Percentiles rank a stretch among this genome's conserved stretches.
These are phyloP conservation scores for Chloranthus sessilifolius DNA, from an alignment of 164 flowering plant genomes.

Conservation along the genomic window DNA sequence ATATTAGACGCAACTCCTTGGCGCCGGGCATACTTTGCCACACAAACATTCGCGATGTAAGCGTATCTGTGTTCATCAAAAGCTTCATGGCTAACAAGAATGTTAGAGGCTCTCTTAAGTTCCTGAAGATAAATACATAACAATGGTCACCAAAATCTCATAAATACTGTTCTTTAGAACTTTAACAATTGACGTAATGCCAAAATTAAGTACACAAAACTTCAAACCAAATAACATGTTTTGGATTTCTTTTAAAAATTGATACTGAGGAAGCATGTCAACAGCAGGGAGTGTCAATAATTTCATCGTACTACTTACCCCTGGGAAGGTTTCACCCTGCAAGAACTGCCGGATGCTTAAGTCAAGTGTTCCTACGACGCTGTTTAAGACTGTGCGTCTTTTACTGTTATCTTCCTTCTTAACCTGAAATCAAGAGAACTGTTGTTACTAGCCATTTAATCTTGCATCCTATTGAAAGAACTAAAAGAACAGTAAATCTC, in stretches of 20 bases:
- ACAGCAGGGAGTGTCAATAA: no score
- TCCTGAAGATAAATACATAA: conserved; percentile 30
- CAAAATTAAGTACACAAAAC: no score
- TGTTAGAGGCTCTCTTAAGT: conserved; percentile 23
- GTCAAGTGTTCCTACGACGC: conserved; percentile 64
- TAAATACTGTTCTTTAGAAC: neutral
- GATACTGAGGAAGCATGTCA: no score
- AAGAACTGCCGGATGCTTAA: conserved; percentile 50
- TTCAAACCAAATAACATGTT: no score
- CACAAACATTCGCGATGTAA: conserved; percentile 59
- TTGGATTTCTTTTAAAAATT: no score
- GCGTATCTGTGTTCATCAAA: conserved; percentile 49
- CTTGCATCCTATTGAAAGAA: neutral
- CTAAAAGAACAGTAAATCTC: no score
- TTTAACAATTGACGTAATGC: neutral
- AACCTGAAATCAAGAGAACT: conserved; percentile 28
- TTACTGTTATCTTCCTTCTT: conserved; percentile 56
- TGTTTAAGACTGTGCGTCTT: conserved; percentile 51
- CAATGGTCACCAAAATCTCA: neutral
- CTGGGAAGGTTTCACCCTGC: conserved; percentile 63
- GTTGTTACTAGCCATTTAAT: neutral
- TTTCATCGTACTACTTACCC: conserved; percentile 26
- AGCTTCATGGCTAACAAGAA: conserved; percentile 40
- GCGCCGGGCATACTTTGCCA: conserved; percentile 61
- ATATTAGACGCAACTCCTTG: conserved; percentile 59